Percentiles rank a stretch among this genome's conserved stretches.
Evolutionary conservation across 1,284 basidiomycete species (phyloP).

Genomic region (Vanrija sp.): DNA sequence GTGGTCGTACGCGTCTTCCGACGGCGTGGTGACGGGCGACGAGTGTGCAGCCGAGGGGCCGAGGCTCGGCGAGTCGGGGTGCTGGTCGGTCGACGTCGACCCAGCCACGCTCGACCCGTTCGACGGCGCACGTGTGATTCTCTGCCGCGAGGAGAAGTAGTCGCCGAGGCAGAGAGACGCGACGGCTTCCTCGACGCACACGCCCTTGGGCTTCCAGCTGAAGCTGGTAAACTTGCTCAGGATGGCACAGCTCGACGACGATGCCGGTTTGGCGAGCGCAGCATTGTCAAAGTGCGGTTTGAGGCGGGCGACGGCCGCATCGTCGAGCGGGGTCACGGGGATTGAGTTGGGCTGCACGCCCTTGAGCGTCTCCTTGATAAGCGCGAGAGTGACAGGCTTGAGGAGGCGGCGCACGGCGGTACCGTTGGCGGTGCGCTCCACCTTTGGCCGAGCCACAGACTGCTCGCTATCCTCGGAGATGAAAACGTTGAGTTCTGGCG

Average conservation of each 20-base stretch:
- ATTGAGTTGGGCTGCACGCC: neutral
- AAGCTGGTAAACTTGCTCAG: no score
- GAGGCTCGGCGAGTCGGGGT: neutral
- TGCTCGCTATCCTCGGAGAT: constrained; percentile 21
- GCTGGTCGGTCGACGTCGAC: neutral
- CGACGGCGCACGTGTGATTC: neutral
- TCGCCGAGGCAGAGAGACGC: constrained; percentile 37
- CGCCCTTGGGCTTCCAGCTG: constrained; percentile 31
- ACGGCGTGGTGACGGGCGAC: neutral
- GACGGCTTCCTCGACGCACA: constrained; percentile 37
- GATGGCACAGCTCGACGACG: no score
- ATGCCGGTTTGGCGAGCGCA: neutral
- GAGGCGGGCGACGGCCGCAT: neutral
- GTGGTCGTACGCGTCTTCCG: neutral
- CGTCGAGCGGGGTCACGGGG: neutral
- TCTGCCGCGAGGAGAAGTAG: constrained; percentile 31
- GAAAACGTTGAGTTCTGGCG: constrained; percentile 35
- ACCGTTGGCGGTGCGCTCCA: neutral
- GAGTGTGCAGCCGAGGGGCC: neutral
- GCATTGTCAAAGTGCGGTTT: constrained; percentile 6
- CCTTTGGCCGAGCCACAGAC: constrained; percentile 6
- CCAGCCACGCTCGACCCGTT: neutral
- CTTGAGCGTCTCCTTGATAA: constrained; percentile 28
- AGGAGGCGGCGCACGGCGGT: constrained; percentile 24
- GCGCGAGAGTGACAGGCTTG: constrained; percentile 37